phyloP scores from a whole-genome alignment of 805 yeast genomes.

The Cyberlindnera veronae region DNA sequence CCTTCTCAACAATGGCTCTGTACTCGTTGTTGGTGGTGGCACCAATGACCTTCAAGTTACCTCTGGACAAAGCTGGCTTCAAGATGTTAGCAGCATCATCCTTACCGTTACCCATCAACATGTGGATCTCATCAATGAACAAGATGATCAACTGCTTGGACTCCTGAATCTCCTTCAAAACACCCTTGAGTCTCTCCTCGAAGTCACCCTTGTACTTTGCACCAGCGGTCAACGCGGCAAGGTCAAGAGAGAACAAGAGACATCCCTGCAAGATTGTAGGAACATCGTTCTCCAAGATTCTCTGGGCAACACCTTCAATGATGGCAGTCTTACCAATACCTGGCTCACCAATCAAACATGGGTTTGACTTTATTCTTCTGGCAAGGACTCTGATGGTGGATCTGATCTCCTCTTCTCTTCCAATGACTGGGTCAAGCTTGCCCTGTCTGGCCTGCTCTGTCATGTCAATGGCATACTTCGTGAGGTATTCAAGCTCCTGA shows the following conservation, averaged over 20 bases:
- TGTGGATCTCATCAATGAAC: conserved; percentile 96
- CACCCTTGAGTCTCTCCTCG: conserved; percentile 97
- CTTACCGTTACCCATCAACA: conserved; percentile 99
- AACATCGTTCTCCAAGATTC: conserved; percentile 93
- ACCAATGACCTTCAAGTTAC: conserved; percentile 94
- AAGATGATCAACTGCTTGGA: conserved; percentile 81
- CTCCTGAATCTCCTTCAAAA: conserved; percentile 87
- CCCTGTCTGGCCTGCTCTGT: conserved; percentile 93
- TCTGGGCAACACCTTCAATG: conserved; percentile 97
- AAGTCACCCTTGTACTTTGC: conserved; percentile 98
- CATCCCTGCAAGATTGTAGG: conserved; percentile 83
- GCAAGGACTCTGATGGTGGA: conserved; percentile 92
- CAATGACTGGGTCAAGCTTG: conserved; percentile 95
- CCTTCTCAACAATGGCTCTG: conserved; percentile 88
- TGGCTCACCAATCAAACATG: conserved; percentile 96
- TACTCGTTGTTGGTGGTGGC: conserved; percentile 96
- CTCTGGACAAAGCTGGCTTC: conserved; percentile 97
- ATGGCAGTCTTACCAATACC: conserved; percentile 99
- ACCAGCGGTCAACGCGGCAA: conserved; percentile 97
- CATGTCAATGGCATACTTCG: conserved; percentile 89
- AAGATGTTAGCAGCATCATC: conserved; percentile 94
- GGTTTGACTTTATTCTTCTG: conserved; percentile 96
- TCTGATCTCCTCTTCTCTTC: conserved; percentile 97
- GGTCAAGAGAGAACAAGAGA: conserved; percentile 80
- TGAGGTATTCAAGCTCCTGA: conserved; percentile 74